Percentiles rank a stretch among this genome's conserved stretches.
phyloP scores from a whole-genome alignment of 176 grass and related monocot species.

The Oryza rufipogon region DNA sequence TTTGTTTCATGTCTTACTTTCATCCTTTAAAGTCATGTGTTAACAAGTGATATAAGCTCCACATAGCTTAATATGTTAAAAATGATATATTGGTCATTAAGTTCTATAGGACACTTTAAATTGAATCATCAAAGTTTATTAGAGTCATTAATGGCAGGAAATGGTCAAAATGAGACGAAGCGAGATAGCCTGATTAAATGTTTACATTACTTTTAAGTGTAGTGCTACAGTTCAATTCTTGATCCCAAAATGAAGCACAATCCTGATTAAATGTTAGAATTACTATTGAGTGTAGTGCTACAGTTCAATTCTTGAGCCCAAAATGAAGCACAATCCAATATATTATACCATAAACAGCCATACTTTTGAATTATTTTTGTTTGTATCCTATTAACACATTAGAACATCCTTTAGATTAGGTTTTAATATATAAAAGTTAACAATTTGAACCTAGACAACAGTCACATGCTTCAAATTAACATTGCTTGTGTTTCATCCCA shows the following conservation, averaged over 20 bases:
- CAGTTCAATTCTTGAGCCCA: neutral
- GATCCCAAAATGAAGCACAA: neutral
- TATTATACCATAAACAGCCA: neutral
- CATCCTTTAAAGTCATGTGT: neutral
- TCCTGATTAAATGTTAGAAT: neutral
- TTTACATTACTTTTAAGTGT: neutral
- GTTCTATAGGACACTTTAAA: neutral
- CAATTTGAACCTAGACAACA: neutral
- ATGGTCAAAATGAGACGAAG: neutral
- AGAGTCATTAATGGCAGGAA: constrained; percentile 13
- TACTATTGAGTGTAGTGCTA: neutral
- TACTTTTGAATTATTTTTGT: no score
- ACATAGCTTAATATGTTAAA: neutral
- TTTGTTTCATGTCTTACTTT: neutral
- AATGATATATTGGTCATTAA: neutral
- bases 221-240: neutral
- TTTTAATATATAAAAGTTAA: neutral
- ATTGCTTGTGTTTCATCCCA: neutral
- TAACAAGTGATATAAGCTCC: neutral
- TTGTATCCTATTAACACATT: neutral
- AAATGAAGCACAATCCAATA: neutral
- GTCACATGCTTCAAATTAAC: neutral
- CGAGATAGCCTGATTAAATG: neutral
- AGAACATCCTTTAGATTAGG: neutral
- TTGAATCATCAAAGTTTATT: constrained; percentile 9